Conservation (phyloP, 345 rosid genomes). For the Ceriops tagal region DNA sequence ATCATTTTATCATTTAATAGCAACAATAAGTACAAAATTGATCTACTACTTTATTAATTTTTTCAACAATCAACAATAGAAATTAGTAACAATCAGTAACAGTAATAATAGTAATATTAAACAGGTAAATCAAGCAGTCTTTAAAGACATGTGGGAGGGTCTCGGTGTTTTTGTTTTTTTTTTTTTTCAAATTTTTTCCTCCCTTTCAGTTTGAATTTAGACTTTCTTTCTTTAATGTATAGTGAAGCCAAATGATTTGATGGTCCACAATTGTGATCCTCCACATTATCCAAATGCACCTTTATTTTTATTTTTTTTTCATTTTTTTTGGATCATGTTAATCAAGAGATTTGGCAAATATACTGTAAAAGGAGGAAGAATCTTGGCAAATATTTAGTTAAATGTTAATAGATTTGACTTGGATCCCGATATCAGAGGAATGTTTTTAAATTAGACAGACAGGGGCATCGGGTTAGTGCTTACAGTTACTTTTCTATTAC, state of each 20-base stretch:
- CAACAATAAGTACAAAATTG: no score
- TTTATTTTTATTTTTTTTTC: no score
- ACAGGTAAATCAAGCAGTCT: no score
- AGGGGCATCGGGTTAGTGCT: no score
- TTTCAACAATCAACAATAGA: no score
- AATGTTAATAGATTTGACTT: background rate
- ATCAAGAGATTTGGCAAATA: background rate
- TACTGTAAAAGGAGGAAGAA: background rate
- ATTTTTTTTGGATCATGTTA: conserved; percentile 6
- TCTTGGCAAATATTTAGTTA: background rate
- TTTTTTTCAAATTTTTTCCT: background rate
- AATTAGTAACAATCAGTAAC: no score
- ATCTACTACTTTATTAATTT: no score
- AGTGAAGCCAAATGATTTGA: conserved; percentile 20
- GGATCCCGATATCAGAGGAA: conserved; percentile 22
- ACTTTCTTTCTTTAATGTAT: no score
- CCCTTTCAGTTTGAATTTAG: background rate
- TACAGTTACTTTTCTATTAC: no score
- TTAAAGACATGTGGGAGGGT: background rate
- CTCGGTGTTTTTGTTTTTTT: background rate
- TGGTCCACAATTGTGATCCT: conserved; percentile 21
- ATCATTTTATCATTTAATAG: no score
- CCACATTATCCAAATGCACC: conserved; percentile 8
- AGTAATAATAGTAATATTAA: no score
- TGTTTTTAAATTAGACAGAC: background rate